phyloP scores from a whole-genome alignment of 2,329 filamentous ascomycete genomes.

The Aspergillus transmontanensis region DNA sequence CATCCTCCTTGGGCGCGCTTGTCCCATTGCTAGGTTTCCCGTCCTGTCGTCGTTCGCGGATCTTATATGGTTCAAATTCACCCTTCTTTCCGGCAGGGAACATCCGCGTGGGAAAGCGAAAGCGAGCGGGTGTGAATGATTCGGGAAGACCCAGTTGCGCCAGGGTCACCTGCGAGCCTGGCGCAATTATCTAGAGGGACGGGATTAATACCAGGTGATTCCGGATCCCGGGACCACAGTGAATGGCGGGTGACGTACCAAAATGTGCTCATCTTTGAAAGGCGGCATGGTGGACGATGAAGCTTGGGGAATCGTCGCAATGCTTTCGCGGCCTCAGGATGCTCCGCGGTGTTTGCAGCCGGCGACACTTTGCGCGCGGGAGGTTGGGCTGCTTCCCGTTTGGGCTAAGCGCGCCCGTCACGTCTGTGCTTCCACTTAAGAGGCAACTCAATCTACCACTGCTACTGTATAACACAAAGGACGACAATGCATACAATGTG shows the following conservation, averaged over 20 bases:
- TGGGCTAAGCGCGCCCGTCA: constrained; percentile 25
- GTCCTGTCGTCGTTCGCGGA: constrained; percentile 56
- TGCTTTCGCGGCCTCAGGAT: constrained; percentile 12
- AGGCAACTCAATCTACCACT: neutral
- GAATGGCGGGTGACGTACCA: constrained; percentile 39
- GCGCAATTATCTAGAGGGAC: constrained; percentile 52
- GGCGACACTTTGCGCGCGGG: constrained; percentile 22
- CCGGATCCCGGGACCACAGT: neutral
- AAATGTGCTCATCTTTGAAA: constrained; percentile 56
- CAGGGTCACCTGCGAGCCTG: constrained; percentile 83
- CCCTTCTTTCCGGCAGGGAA: constrained; percentile 77
- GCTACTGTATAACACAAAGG: neutral
- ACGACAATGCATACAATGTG: neutral
- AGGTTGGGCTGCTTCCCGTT: constrained; percentile 24
- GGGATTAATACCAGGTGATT: constrained; percentile 8
- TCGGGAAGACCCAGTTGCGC: constrained; percentile 89
- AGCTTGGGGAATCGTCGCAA: constrained; percentile 20
- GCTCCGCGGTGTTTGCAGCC: constrained; percentile 24
- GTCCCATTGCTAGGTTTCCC: constrained; percentile 31
- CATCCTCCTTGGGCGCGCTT: constrained; percentile 39
- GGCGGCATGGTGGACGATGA: constrained; percentile 45
- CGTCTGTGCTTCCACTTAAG: neutral
- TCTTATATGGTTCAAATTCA: constrained; percentile 79
- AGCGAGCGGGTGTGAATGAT: constrained; percentile 84
- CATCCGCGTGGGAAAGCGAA: constrained; percentile 90